Percentiles rank a stretch among this genome's conserved stretches.
These are phyloP conservation scores for Neonothopanus nambi DNA, from an alignment of 1,284 basidiomycete species.

Conservation along the genomic window DNA sequence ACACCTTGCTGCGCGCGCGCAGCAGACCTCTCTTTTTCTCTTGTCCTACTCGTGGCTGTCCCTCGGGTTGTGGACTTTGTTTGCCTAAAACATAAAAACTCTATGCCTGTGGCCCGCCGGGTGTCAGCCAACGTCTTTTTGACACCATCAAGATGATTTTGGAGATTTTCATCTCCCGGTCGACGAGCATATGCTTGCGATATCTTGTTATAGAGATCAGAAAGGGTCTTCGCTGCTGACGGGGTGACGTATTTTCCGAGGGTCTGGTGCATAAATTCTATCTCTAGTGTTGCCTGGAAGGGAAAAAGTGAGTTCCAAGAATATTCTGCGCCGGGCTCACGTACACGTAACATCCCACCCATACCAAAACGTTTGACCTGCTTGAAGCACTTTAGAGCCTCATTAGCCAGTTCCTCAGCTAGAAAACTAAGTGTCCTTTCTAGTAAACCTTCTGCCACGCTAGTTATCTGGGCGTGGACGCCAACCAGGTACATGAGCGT, in stretches of 20 bases:
- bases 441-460: conserved; percentile 77
- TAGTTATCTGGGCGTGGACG: conserved; percentile 89
- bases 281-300: conserved; percentile 90
- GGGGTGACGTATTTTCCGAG: conserved; percentile 86
- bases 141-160: conserved; percentile 87
- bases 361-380: conserved; percentile 91
- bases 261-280: conserved; percentile 98
- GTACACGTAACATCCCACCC: conserved; percentile 95
- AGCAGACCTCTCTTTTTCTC: conserved; percentile 7
- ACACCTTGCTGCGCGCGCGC: too few relatives aligned
- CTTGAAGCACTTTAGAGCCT: conserved; percentile 83
- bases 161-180: conserved; percentile 79
- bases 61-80: conserved; percentile 42
- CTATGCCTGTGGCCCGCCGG: conserved; percentile 87
- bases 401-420: conserved; percentile 81
- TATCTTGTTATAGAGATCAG: conserved; percentile 93
- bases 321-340: conserved; percentile 24
- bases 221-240: conserved; percentile 78
- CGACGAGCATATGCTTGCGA: conserved; percentile 86
- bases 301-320: background rate
- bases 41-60: conserved; percentile 3
- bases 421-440: conserved; percentile 82
- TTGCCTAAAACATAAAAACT: conserved; percentile 89
- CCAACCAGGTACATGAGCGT: conserved; percentile 87
- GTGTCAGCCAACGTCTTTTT: conserved; percentile 89